Evolutionary conservation across 768 basidiomycete genomes (phyloP), one percentile per base, ranked within the genome.

Genomic region (Kwoniella botswanensis): DNA sequence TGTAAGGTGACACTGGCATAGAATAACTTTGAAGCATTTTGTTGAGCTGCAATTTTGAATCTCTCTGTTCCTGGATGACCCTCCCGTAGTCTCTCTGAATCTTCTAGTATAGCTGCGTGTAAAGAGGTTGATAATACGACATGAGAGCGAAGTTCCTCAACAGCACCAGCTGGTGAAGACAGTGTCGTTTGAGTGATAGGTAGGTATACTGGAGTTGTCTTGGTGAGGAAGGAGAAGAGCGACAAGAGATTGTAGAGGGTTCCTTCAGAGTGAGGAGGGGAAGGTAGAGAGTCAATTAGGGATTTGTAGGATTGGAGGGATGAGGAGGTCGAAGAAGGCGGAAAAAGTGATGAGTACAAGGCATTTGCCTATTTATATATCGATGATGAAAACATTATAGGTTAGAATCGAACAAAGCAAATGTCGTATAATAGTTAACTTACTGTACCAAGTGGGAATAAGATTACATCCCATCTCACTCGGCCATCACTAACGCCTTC

Each of bases 61-160:
- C 94, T 86, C 80, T 93, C 93, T 42, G 93, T 84, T 9, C 91
- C 90, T 4, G 94, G 94, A 29, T 90, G 85, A 21, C 87, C 82
- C 18, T 86, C 81, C 18, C 94, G 88, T 67, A 97, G 86, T 7
- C 79, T 84, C 80, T 96, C 94, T 4, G 81, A 81, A 70, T 88
- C 87, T 43, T 74, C 52, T 44, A 98, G 87, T 68, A 97, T 92
- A 35, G 89, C 86, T 0, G 96, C 93, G 83, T 97, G 94, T 43
- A 96, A 85, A 4, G 90, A 87, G 2, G 92, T 92, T 12, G 94
- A 98, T 6, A 90, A 88, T 57, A 98, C 95, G 71, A 98, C 93
- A 43, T 88, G 85, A n/a, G 94, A 91, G 26, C 87, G 78, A 56
- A 87, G 81, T 4, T 78, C 72, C 60, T 71, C 67, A 10, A n/a